Conservation (phyloP, 805 yeast genomes). For the Cyberlindnera japonica region DNA sequence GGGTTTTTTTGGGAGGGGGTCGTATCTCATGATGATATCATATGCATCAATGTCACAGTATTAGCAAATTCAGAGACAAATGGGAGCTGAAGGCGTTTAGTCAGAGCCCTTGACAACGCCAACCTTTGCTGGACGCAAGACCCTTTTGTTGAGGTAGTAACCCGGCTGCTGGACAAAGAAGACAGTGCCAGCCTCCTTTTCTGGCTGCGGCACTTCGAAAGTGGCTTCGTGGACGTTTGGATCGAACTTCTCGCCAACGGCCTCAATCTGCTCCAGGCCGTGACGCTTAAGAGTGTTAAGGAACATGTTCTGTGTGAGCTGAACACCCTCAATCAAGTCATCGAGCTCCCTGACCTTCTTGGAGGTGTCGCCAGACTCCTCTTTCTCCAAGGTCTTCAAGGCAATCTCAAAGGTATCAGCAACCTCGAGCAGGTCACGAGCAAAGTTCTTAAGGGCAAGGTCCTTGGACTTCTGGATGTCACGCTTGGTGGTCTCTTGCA, state of each 20-base stretch:
- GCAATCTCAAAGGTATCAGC: constrained; percentile 31
- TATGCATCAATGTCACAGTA: too few relatives aligned
- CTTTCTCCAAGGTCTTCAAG: constrained; percentile 24
- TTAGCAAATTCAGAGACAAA: neutral
- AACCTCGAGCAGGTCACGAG: constrained; percentile 28
- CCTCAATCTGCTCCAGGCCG: constrained; percentile 47
- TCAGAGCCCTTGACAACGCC: constrained; percentile 43
- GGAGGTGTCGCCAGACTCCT: constrained; percentile 23
- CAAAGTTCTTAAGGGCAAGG: constrained; percentile 28
- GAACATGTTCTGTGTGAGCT: constrained; percentile 46
- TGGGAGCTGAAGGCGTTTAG: neutral
- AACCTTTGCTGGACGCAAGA: constrained; percentile 55
- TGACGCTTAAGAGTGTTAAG: constrained; percentile 47
- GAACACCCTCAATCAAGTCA: constrained; percentile 49
- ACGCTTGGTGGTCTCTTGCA: constrained; percentile 30
- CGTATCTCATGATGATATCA: neutral
- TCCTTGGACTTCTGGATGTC: constrained; percentile 30
- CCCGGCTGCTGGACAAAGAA: constrained; percentile 54
- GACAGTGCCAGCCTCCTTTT: constrained; percentile 50
- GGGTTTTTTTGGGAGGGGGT: too few relatives aligned
- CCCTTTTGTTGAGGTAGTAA: constrained; percentile 47
- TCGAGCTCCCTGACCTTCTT: constrained; percentile 38
- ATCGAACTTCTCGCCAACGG: constrained; percentile 46
- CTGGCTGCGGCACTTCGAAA: constrained; percentile 50
- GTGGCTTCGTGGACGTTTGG: constrained; percentile 54